Evolutionary conservation across 192 early-diverging fungal genomes (phyloP).

Genomic region (Coemansia furcata): DNA sequence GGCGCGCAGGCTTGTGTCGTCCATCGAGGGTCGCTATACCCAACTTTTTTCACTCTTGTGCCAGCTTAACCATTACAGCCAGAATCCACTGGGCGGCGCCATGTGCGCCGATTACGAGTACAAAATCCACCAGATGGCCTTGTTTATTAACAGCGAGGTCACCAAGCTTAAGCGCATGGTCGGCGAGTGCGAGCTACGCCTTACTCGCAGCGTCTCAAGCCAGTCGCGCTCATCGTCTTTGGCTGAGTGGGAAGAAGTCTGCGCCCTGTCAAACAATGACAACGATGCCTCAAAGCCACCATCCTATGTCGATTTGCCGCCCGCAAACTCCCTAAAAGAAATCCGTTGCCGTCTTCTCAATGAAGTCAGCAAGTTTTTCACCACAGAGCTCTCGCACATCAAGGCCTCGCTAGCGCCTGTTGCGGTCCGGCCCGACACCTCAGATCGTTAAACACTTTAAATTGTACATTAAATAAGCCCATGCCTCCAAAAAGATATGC

Average conservation of each 20-base stretch:
- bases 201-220: not conserved
- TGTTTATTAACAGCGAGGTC: constrained; percentile 41
- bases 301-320: not conserved
- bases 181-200: constrained; percentile 6
- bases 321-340: constrained; percentile 26
- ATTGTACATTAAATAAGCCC: not conserved
- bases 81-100: constrained; percentile 45
- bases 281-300: not conserved
- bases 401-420: constrained; percentile 23
- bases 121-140: constrained; percentile 44
- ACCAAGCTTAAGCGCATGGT: constrained; percentile 23
- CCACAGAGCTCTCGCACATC: constrained; percentile 19
- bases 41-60: constrained; percentile 26
- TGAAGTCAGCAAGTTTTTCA: constrained; percentile 37
- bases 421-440: not conserved
- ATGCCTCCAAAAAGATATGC: not conserved
- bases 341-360: constrained; percentile 24
- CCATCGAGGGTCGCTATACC: constrained; percentile 20
- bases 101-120: constrained; percentile 42
- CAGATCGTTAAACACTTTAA: not conserved
- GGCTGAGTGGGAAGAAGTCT: constrained; percentile 14
- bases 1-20: constrained; percentile 28
- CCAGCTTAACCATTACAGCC: constrained; percentile 9
- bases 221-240: constrained; percentile 8
- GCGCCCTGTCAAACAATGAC: constrained; percentile 1